These are phyloP conservation scores for Pseudogymnoascus sp. DNA, from an alignment of 2,329 filamentous ascomycete species.

Conservation along the genomic window DNA sequence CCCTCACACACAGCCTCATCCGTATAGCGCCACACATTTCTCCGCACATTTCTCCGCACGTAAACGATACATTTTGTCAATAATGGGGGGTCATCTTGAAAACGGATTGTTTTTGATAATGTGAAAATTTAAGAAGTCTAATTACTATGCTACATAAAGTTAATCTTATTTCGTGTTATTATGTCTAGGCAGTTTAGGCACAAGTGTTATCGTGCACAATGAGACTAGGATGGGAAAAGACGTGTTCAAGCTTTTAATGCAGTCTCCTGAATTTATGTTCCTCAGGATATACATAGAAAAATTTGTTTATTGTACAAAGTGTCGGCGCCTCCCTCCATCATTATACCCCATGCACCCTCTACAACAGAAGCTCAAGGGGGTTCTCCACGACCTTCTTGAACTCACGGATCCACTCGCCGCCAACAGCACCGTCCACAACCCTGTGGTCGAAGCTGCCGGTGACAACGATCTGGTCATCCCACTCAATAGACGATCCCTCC, in stretches of 20 bases:
- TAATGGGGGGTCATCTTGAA: background rate
- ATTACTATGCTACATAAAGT: background rate
- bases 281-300: constrained; percentile 8
- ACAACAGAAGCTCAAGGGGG: constrained; percentile 89
- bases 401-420: constrained; percentile 92
- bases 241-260: background rate
- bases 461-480: constrained; percentile 94
- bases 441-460: constrained; percentile 98
- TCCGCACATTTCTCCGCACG: background rate
- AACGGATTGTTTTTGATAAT: background rate
- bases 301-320: constrained; percentile 8
- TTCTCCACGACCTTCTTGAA: constrained; percentile 98
- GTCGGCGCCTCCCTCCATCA: constrained; percentile 1
- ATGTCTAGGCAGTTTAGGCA: background rate
- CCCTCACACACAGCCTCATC: background rate
- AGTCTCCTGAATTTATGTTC: constrained; percentile 5
- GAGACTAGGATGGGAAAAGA: background rate
- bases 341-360: constrained; percentile 27
- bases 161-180: background rate
- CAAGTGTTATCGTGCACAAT: background rate
- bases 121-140: background rate
- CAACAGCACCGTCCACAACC: constrained; percentile 92
- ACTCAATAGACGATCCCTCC: constrained; percentile 70
- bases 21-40: background rate
- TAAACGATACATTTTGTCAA: background rate